Base-by-base conservation (phyloP, 2,329 filamentous ascomycete genomes). In the Scytalidium sp. region DNA sequence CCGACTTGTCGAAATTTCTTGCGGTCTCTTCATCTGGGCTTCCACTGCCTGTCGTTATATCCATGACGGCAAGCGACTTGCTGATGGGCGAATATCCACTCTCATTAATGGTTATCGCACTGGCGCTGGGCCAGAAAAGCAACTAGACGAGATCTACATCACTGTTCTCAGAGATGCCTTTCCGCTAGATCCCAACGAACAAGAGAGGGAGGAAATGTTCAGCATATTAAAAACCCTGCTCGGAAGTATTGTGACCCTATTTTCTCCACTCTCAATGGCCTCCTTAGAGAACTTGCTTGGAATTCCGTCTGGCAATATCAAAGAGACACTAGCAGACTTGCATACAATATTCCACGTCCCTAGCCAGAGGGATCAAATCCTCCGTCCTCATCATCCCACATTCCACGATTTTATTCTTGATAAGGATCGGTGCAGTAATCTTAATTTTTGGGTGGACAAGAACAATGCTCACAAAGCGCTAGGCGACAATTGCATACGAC, bases 1-100 rank as follows among this genome's bases (percentile, higher is more conserved):
- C 7, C 17, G 21, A 13, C 50, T 65, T 13, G 53, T 60, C 21
- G 36, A 53, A 15, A 54, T 41, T 15, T 45, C 61, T 8, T 49
- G 43, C 15, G 55, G 60, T 5, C 43, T 65, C 4, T 65, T 65
- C 41, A 44, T n/a, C n/a, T n/a, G n/a, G n/a, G n/a, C n/a, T n/a
- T n/a, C n/a, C n/a, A n/a, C n/a, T n/a, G n/a, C n/a, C 7, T 57
- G 46, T 44, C 51, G 54, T 13, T 57, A 49, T 40, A 57, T 49
- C 39, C 19, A 19, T 7, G 45, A 42, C 41, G 36, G 45, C 9
- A 29, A 45, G n/a, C 19, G 19, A 22, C 10, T 45, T 25, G 21
- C 21, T 13, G 21, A 22, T 13, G 19, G 27, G 10, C 9, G 43
- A 29, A 13, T 45, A 13, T 9, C 13, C 19, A 29, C 9, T 9